These are phyloP conservation scores for Pouteria glomerata DNA, from an alignment of 148 eudicot species.

Conservation along the genomic window DNA sequence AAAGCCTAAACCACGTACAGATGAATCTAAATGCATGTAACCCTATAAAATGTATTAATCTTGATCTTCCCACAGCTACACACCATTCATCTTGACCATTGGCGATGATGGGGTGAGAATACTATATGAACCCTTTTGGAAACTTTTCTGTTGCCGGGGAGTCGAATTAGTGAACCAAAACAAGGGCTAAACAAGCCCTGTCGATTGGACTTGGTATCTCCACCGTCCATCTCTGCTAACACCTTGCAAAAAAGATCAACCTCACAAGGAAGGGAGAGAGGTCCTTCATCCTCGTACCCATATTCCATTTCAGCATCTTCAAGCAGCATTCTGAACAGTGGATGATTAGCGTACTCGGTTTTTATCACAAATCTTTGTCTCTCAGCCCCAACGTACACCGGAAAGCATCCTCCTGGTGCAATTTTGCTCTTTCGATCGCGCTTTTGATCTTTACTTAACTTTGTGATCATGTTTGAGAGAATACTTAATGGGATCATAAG, in stretches of 20 bases:
- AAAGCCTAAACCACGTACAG: too few species aligned
- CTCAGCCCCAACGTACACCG: constrained; percentile 57
- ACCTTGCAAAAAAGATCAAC: constrained; percentile 46
- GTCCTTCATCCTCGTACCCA: constrained; percentile 52
- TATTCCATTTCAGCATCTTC: constrained; percentile 56
- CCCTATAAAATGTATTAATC: too few species aligned
- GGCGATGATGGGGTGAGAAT: too few species aligned
- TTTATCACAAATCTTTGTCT: constrained; percentile 60
- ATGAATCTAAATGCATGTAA: too few species aligned
- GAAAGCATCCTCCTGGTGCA: constrained; percentile 50
- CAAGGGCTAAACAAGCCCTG: constrained; percentile 34
- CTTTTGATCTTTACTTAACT: too few species aligned
- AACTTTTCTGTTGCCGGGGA: constrained; percentile 2
- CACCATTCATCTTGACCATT: too few species aligned
- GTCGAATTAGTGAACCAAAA: constrained; percentile 33
- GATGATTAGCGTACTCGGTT: constrained; percentile 47
- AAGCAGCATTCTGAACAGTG: constrained; percentile 45
- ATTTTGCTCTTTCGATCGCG: background rate
- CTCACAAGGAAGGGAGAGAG: constrained; percentile 51
- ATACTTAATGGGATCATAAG: too few species aligned
- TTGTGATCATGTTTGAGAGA: too few species aligned
- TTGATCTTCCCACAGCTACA: too few species aligned
- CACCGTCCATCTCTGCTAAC: constrained; percentile 58
- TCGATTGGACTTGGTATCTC: too few species aligned
- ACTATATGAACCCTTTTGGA: too few species aligned